Percentiles rank a stretch among this genome's conserved stretches.
Conservation (phyloP, 2,329 filamentous ascomycete genomes). For the Fusarium sulawesiense region DNA sequence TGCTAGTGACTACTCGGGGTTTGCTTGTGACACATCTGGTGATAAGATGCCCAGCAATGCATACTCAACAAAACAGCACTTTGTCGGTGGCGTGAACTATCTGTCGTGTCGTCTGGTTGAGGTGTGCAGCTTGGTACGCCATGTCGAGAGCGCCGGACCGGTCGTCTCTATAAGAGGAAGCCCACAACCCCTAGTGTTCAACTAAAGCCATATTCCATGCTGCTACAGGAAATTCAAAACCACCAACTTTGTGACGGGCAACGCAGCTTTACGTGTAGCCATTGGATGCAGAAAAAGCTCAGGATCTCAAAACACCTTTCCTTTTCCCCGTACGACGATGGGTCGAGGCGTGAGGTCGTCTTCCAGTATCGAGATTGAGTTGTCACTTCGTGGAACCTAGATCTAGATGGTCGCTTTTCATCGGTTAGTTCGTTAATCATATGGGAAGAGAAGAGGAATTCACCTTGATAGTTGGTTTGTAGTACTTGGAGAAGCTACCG, state of each 20-base stretch:
- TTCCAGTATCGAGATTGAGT: neutral
- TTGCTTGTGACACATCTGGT: neutral
- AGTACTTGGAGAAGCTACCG: too few species aligned
- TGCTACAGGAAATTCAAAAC: neutral
- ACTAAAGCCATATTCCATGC: slow-evolving; percentile 18
- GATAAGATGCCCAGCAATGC: neutral
- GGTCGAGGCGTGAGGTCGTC: neutral
- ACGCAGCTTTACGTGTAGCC: too few species aligned
- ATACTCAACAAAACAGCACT: neutral
- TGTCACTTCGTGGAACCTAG: neutral
- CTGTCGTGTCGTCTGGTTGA: neutral
- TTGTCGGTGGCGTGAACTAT: neutral
- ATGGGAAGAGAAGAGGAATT: neutral
- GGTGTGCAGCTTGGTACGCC: slow-evolving; percentile 12
- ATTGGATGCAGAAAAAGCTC: too few species aligned
- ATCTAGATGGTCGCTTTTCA: neutral
- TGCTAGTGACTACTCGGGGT: too few species aligned
- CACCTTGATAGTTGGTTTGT: too few species aligned
- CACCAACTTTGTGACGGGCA: too few species aligned
- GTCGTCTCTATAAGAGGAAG: slow-evolving; percentile 21
- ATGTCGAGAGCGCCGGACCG: slow-evolving; percentile 22
- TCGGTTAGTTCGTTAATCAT: neutral
- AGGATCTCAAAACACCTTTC: neutral
- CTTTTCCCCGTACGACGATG: neutral
- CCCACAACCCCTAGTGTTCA: slow-evolving; percentile 13